Evolutionary conservation across 805 yeast genomes (phyloP), one percentile per base, ranked within the genome.

Genomic region (Nakazawaea wyomingensis): DNA sequence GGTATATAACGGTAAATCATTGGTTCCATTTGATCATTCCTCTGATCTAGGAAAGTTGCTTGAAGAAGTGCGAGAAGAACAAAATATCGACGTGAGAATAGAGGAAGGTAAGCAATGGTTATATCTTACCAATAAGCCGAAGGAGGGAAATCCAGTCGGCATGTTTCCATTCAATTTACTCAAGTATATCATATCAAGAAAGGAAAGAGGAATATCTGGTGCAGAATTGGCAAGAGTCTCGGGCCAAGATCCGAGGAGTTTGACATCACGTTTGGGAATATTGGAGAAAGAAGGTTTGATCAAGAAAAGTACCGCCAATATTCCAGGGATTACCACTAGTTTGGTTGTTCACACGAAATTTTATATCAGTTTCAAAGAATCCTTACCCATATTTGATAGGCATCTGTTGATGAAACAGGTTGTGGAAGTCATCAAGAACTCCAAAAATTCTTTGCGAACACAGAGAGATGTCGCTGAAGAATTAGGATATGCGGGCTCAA

Each of bases 161-260:
- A 67, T 68, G 8, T 66, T 63, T 51, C 80, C 85, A 11, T 76
- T 69, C 52, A 73, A 73, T 17, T 54, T 84, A 31, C 56, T 84
- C 17, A 63, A 77, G 39, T 80, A 74, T 38, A 80, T 84, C 41
- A 85, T 89, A 0, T 72, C 69, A 46, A 56, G 74, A 24, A 78
- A 78, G 19, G 61, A 66, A 0, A 52, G 58, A 1, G 93, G 93
- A 8, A 74, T 83, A 13, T 68, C 74, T 38, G 75, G 90, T 0
- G 62, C 77, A 24, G 78, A 76, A 20, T 63, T 84, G 45, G 74
- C 80, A 2, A 62, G 64, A 32, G 66, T 62, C 16, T 75, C 89
- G 0, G 75, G 75, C 7, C 93, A 84, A 59, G 93, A 84, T 52
- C 75, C 81, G 14, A 69, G 91, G 49, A 81, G 89, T 45, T 65